Base-by-base conservation (phyloP, 345 rosid species). In the Fremontodendron californicum region DNA sequence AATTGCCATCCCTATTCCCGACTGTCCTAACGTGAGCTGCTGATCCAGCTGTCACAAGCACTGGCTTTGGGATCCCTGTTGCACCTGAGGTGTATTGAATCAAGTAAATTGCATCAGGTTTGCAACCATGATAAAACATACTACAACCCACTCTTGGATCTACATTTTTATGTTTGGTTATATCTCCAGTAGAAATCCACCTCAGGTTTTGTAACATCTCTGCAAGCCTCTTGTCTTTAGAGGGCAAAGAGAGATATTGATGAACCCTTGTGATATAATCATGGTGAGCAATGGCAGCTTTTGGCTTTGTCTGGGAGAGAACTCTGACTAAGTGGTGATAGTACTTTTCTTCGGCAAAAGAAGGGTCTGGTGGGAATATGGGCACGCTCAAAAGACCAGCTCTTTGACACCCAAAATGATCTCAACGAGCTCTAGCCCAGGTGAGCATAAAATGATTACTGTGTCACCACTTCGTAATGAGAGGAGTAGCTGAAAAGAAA, bases 21-120 rank as follows among this genome's bases (percentile, higher is more conserved):
- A 90, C 94, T 15, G 82, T 74, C 65, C 92, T 83, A 37, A 84
- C 92, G 76, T 90, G 94, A 74, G 83, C 90, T 0, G 92, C 90
- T n/a, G 92, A 84, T 33, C 94, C 92, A 6, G 92, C 81, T 0
- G 92, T 90, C 65, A 85, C 87, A 7, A 84, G 87, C 52, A 89
- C 92, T 2, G 89, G 92, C 73, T 90, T 90, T 0, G 91, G 91
- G 46, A 89, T 84, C 78, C 89, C 90, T 3, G 92, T 90, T 15
- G 94, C 84, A 51, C 92, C 92, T 46, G 91, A 90, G 74, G 91
- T 89, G 90, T 90, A 89, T 35, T 89, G 94, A 66, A 89, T 86
- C 82, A 90, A 77, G 65, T 85, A 89, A 46, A 83, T 73, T 39
- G 87, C 91, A 46, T 86, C 79, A 1, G 84, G 79, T 54, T 57